Conservation (phyloP, 2,329 filamentous ascomycete species). For the Paradendryphiella salina region DNA sequence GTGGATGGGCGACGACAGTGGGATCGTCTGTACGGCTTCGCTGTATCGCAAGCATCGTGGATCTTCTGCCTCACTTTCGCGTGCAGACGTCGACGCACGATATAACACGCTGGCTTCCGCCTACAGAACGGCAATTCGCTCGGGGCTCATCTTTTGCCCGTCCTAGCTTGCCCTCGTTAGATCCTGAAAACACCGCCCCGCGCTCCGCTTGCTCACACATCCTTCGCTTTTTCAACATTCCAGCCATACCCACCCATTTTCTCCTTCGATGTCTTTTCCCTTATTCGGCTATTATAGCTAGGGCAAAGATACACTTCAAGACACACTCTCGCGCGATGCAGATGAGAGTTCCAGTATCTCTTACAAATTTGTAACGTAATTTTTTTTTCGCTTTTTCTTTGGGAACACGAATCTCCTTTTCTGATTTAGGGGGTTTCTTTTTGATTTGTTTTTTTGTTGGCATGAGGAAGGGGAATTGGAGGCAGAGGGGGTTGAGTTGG, state of each 20-base stretch:
- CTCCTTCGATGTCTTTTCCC: background rate
- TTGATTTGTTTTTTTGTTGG: background rate
- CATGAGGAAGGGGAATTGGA: background rate
- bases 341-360: too few relatives aligned
- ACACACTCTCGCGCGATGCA: too few relatives aligned
- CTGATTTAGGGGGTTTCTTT: background rate
- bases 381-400: background rate
- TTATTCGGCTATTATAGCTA: background rate
- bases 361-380: slow-evolving; percentile 6
- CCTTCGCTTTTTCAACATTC: background rate
- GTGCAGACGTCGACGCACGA: too few relatives aligned
- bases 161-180: too few relatives aligned
- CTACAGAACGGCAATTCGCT: too few relatives aligned
- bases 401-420: slow-evolving; percentile 1
- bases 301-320: background rate
- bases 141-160: too few relatives aligned
- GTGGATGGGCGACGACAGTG: slow-evolving; percentile 16
- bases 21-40: slow-evolving; percentile 14
- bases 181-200: too few relatives aligned
- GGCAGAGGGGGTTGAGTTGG: too few relatives aligned
- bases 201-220: background rate
- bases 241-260: background rate
- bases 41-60: background rate
- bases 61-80: too few relatives aligned
- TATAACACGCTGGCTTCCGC: too few relatives aligned